A percentile compares a stretch with the other conserved stretches of the same genome.
Conservation (phyloP, 768 basidiomycete genomes). For the Porphyrellus cyaneotinctus region DNA sequence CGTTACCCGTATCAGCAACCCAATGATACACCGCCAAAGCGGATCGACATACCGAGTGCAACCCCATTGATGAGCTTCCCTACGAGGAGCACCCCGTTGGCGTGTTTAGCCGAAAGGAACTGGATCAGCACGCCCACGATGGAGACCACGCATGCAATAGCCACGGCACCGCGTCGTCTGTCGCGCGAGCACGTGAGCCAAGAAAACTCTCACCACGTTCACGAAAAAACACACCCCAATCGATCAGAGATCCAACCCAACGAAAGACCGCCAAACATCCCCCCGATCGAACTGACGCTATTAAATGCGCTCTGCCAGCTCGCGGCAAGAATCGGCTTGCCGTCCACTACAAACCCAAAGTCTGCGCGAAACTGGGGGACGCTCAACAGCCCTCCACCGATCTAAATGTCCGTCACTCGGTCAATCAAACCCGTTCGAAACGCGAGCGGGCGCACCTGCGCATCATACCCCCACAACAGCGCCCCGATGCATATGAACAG, state of each 20-base stretch:
- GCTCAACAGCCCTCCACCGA: constrained; percentile 20
- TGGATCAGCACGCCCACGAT: constrained; percentile 23
- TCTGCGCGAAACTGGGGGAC: constrained; percentile 25
- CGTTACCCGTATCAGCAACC: background rate
- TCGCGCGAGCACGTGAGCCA: background rate
- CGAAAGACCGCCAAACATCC: constrained; percentile 26
- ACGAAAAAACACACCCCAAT: constrained; percentile 12
- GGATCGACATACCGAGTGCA: constrained; percentile 15
- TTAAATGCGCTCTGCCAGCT: constrained; percentile 30
- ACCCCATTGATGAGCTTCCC: constrained; percentile 27
- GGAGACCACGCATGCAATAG: constrained; percentile 19
- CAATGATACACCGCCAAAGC: no score
- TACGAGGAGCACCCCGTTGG: constrained; percentile 23
- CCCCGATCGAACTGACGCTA: constrained; percentile 21
- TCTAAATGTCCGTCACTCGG: background rate
- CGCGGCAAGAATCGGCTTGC: constrained; percentile 16
- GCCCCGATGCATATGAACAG: constrained; percentile 22
- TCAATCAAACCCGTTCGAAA: background rate
- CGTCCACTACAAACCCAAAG: constrained; percentile 17
- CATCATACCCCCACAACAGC: constrained; percentile 26
- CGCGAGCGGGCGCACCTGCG: constrained; percentile 23
- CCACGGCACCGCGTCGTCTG: constrained; percentile 25
- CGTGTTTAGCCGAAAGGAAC: constrained; percentile 21
- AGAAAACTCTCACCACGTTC: no score
- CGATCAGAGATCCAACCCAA: constrained; percentile 22